Base-by-base conservation (phyloP, 164 flowering plant genomes). In the Vitis cinerea region DNA sequence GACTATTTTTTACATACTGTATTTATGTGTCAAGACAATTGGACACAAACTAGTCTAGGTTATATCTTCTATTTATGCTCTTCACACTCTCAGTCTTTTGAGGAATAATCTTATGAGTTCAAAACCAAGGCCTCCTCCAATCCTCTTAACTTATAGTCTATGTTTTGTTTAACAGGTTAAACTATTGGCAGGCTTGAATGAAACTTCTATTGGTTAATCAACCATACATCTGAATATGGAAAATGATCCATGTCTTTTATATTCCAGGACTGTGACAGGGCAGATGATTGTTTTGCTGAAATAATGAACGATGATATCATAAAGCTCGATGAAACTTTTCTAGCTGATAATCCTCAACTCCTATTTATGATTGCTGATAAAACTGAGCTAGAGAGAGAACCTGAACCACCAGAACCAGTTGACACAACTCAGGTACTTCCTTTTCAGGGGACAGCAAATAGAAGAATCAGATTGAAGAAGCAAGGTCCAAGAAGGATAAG, bases 251-350 rank as follows among this genome's bases (percentile, higher is more conserved):
- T 53, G 31, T 49, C 51, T 37, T 8, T 55, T 66, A n/a, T 8
- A 44, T 63, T 72, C 10, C 79, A 87, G 87, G 84, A 66, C 68
- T 31, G 17, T 27, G 74, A 69, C 3, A 61, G 44, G 19, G 85
- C 85, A 23, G 91, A 87, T 1, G 90, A 88, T 59, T 83, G 72
- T 13, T 88, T 66, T 63, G 87, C 84, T 1, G 94, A 87, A 2
- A 89, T 88, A 74, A 61, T 88, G 77, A 87, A 87, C 19, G 91
- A 89, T 63, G 91, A 89, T 50, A 89, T 89, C 59, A 74, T 89
- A 50, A 76, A 83, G 58, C 88, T 87, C 14, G 90, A 86, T 50
- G 82, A 82, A 62, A n/a, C 80, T 10, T 64, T 82, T 52, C n/a
- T 75, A 14, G 60, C 77, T 17, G 27, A 31, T 3, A 14, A 30